Base-by-base conservation (phyloP, 225 moss, liverwort and hornwort species). In the Sphagnum contortum region DNA sequence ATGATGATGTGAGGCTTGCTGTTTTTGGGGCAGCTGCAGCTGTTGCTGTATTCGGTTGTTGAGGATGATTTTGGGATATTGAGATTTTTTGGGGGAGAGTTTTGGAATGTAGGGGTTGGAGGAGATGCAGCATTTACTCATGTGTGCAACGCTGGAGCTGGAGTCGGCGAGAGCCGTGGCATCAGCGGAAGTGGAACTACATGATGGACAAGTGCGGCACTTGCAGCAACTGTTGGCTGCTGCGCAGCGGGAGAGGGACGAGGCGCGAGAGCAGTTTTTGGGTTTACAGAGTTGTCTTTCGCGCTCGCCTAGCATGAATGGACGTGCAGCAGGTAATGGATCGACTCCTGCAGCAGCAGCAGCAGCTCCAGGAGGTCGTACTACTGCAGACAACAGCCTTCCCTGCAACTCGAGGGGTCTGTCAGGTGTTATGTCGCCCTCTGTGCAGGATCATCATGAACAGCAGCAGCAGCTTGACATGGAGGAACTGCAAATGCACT, bases 121-220 rank as follows among this genome's bases (percentile, higher is more conserved):
- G 50, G 91, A 91, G 60, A 65, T 94, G 46, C 78, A 83, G 64
- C 79, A 88, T 12, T 72, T 94, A 52, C 51, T 94, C 49, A 61
- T 77, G 49, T 82, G 83, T 68, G 89, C 83, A n/a, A 79, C 87
- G 0, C 44, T 69, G 9, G 94, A 94, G 83, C 78, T 91, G 45
- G 85, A 89, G 65, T 72, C 86, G 45, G 81, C 87, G 2, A 83
- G 89, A 4, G 74, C 79, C 3, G 87, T 87, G 12, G 83, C 83
- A 2, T 80, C 55, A 12, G 87, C 89, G 2, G 86, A 89, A 61
- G 83, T 81, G 14, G 70, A 86, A 61, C 61, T 89, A 47, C 86
- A 89, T 46, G 92, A 92, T 51, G 88, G 84, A 11, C 85, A 91
- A 45, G 92, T 95, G 60, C 84, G 80, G 44, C 84, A 90, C 63